Evolutionary conservation across 1,139 yeast genomes (phyloP), one percentile per base, ranked within the genome.

Genomic region (Hyphopichia pseudoburtonii): DNA sequence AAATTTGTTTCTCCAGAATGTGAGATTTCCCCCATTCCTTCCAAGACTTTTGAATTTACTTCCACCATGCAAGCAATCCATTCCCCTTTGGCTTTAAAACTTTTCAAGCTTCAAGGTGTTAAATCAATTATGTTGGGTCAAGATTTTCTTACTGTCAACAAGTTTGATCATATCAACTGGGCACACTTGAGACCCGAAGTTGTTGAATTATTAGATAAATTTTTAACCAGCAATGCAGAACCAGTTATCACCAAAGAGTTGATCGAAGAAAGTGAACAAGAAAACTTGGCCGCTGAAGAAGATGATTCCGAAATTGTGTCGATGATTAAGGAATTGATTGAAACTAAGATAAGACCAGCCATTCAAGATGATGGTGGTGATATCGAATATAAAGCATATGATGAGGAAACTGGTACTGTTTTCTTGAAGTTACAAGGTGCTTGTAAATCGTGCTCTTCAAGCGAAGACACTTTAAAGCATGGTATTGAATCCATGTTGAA

Each of bases 81-180:
- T 45, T 87, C 97, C 1, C 96, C 96, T 6, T 67, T 92, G 33
- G 97, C 96, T 0, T 72, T 82, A 37, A 78, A 78, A 48, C 64
- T 92, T 36, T 90, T 92, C 66, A 78, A 84, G 30, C 62, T 94
- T 17, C 88, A 88, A 29, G 98, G 98, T 2, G 88, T 92, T 17
- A 78, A 74, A 44, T 82, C 96, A 0, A 76, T 92, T 28, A 84
- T 92, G 95, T 80, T 92, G 56, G 98, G 98, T 10, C 50, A 51
- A n/a, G 73, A 70, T 46, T 72, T 71, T 45, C 54, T 70, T 37
- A 72, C 76, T 2, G 71, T 71, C 11, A 72, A 71, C 47, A 71
- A 71, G 46, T 74, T 64, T 45, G 77, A 71, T 41, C 66, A 69
- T 47, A 56, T 68, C 28, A 67, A 70, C 43, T 71, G 77, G 77